phyloP scores from a whole-genome alignment of 768 basidiomycete species.

The Leccinum sublutescens region DNA sequence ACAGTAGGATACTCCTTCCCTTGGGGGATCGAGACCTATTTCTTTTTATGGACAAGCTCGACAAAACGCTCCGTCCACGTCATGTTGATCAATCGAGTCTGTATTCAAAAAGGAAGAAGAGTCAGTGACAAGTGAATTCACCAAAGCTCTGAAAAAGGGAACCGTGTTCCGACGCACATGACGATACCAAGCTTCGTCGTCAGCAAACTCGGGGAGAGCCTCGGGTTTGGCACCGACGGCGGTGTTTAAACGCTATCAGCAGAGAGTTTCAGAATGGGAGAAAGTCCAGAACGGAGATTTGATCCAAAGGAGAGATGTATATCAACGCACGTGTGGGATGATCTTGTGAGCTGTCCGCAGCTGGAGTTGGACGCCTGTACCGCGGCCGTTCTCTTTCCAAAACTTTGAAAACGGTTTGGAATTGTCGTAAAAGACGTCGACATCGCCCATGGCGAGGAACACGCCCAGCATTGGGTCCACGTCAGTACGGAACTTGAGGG shows the following conservation, averaged over 20 bases:
- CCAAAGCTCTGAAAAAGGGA: neutral
- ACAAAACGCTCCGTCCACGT: conserved; percentile 30
- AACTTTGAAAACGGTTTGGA: conserved; percentile 37
- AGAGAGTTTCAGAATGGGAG: neutral
- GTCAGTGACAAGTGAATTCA: neutral
- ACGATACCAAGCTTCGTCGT: conserved; percentile 37
- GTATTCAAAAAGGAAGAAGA: neutral
- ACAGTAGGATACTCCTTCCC: neutral
- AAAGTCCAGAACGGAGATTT: too few species aligned
- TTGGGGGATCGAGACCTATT: neutral
- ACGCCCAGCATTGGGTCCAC: conserved; percentile 1
- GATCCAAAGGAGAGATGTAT: neutral
- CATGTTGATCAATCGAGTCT: conserved; percentile 21
- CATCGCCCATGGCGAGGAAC: conserved; percentile 11
- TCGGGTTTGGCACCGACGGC: conserved; percentile 27
- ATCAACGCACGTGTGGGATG: conserved; percentile 38
- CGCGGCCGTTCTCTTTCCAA: conserved; percentile 28
- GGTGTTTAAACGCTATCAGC: conserved; percentile 30
- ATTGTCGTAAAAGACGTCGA: conserved; percentile 35
- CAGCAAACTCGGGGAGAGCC: conserved; percentile 35
- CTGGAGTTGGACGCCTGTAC: conserved; percentile 21
- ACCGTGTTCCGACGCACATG: conserved; percentile 22
- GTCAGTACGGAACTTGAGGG: conserved; percentile 10
- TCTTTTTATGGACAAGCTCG: conserved; percentile 17
- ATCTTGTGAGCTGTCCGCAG: conserved; percentile 32